Percentiles rank a stretch among this genome's conserved stretches.
phyloP scores from a whole-genome alignment of 2,329 filamentous ascomycete species.

The Erysiphe pulchra region DNA sequence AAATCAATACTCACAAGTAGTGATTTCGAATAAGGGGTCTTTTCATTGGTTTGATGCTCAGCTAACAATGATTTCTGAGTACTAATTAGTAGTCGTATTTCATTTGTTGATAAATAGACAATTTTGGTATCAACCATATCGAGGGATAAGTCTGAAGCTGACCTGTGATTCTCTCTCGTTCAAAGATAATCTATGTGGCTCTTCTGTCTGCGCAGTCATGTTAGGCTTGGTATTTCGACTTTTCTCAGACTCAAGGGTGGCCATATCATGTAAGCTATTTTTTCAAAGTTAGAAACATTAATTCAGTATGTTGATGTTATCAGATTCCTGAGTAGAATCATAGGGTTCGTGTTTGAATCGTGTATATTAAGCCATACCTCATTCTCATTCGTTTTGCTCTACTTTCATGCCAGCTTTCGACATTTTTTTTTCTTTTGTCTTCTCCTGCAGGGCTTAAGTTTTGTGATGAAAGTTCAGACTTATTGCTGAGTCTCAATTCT shows the following conservation, averaged over 20 bases:
- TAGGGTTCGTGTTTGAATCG: neutral
- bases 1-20: neutral
- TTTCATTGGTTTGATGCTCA: constrained; percentile 35
- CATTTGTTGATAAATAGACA: neutral
- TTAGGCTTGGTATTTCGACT: constrained; percentile 70
- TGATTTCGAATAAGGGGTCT: neutral
- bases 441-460: too few relatives aligned
- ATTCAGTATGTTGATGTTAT: neutral
- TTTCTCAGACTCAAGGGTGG: constrained; percentile 68
- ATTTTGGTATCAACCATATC: neutral
- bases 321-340: neutral
- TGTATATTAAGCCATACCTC: constrained; percentile 21
- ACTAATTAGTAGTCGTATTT: neutral
- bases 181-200: constrained; percentile 54
- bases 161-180: constrained; percentile 95
- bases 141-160: constrained; percentile 13
- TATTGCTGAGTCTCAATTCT: too few relatives aligned
- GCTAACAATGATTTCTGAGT: neutral
- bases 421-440: too few relatives aligned
- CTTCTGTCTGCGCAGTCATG: constrained; percentile 61
- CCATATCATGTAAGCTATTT: constrained; percentile 60
- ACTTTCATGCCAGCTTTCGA: constrained; percentile 14
- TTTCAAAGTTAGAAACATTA: constrained; percentile 3
- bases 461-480: too few relatives aligned
- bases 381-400: constrained; percentile 32